Percentiles rank a stretch among this genome's conserved stretches.
These are phyloP conservation scores for Stenocarpella maydis DNA, from an alignment of 2,329 filamentous ascomycete genomes.

Conservation along the genomic window DNA sequence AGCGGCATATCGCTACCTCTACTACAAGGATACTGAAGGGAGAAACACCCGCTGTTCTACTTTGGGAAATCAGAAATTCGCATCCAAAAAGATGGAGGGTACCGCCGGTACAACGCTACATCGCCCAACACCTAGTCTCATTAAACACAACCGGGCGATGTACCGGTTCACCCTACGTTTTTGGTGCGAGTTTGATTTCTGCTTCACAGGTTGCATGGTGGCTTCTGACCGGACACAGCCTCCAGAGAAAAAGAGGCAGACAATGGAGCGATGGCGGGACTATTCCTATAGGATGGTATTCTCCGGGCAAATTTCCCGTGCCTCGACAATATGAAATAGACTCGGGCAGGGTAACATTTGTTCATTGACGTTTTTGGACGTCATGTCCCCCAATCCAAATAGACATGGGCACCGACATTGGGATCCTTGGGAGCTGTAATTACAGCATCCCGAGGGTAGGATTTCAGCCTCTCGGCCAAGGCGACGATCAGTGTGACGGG, in stretches of 20 bases:
- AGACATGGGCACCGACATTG: not conserved
- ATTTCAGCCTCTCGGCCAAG: not conserved
- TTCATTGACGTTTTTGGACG: slow-evolving; percentile 3
- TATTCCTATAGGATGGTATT: not conserved
- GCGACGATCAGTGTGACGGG: slow-evolving; percentile 4
- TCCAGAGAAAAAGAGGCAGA: not conserved
- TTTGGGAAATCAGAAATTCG: not conserved
- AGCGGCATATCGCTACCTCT: not conserved
- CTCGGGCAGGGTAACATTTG: not conserved
- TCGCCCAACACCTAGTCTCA: too few species aligned
- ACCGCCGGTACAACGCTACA: too few species aligned
- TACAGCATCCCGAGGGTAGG: not conserved
- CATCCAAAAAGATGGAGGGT: too few species aligned
- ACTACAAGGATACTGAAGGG: not conserved
- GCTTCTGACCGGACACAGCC: not conserved
- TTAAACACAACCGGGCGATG: too few species aligned
- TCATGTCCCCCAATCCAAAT: not conserved
- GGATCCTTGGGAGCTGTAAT: slow-evolving; percentile 11
- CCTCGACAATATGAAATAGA: slow-evolving; percentile 1
- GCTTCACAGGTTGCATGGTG: not conserved
- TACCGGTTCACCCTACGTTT: too few species aligned
- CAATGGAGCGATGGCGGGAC: not conserved
- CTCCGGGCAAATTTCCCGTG: slow-evolving; percentile 3
- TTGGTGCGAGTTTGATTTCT: too few species aligned
- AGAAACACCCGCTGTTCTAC: not conserved